Evolutionary conservation across 805 yeast species (phyloP).

Genomic region (Huiozyma sinensis): DNA sequence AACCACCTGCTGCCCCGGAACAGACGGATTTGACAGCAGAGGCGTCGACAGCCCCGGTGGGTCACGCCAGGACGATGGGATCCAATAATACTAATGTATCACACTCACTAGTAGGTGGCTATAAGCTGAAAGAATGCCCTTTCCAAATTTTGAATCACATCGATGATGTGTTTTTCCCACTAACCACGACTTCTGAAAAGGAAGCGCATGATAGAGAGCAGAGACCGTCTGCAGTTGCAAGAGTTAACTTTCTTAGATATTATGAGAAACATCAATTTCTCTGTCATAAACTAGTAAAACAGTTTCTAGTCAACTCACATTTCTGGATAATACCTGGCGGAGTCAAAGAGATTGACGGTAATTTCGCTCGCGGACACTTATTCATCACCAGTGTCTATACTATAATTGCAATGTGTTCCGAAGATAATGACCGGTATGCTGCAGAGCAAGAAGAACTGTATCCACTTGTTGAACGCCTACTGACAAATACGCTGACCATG

Average conservation of each 20-base stretch:
- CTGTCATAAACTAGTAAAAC: constrained; percentile 36
- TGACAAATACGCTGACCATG: constrained; percentile 38
- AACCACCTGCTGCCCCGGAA: too few species aligned
- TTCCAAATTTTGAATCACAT: constrained; percentile 29
- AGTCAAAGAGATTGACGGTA: constrained; percentile 35
- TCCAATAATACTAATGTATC: too few species aligned
- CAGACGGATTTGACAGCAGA: too few species aligned
- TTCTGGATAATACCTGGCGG: constrained; percentile 58
- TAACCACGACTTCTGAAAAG: constrained; percentile 17
- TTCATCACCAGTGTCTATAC: constrained; percentile 46
- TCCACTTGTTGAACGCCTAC: constrained; percentile 38
- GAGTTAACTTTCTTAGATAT: constrained; percentile 38
- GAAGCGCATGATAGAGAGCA: constrained; percentile 24
- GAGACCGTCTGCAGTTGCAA: constrained; percentile 29
- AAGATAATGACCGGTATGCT: constrained; percentile 39
- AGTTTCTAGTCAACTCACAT: constrained; percentile 43
- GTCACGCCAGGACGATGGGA: too few species aligned
- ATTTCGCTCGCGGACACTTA: constrained; percentile 40
- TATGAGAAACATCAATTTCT: constrained; percentile 34
- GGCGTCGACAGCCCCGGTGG: too few species aligned
- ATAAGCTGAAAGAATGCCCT: constrained; percentile 29
- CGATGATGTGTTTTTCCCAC: constrained; percentile 32
- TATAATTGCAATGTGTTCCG: constrained; percentile 44
- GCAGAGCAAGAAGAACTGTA: constrained; percentile 39
- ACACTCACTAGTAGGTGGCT: too few species aligned